A percentile compares a stretch with the other conserved stretches of the same genome.
Evolutionary conservation across 306 rosid species (phyloP).

Genomic region (Bauhinia variegata): DNA sequence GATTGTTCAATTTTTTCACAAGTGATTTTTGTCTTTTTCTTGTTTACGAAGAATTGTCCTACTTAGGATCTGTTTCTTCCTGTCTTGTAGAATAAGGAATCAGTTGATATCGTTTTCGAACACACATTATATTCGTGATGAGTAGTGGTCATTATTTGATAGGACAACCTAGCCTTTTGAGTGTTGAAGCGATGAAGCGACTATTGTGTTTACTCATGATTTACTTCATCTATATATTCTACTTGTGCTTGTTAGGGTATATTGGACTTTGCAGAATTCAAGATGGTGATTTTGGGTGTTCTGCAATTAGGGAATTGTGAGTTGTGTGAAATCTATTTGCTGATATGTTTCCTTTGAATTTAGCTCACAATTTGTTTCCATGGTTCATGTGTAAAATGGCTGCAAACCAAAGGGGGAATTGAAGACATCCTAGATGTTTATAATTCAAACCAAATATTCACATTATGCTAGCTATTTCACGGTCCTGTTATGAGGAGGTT

Average conservation of each 20-base stretch:
- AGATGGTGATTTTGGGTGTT: background rate
- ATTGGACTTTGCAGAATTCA: slow-evolving; percentile 27
- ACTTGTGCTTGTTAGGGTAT: slow-evolving; percentile 3
- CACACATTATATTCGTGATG: background rate
- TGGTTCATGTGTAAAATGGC: too few relatives aligned
- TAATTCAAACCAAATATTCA: background rate
- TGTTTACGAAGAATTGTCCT: background rate
- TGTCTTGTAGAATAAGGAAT: slow-evolving; percentile 10
- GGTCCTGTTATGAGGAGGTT: slow-evolving; percentile 9
- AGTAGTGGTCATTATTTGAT: slow-evolving; percentile 1
- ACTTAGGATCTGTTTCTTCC: slow-evolving; percentile 39
- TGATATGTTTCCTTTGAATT: too few relatives aligned
- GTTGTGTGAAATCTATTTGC: slow-evolving; percentile 13
- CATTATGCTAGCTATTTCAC: slow-evolving; percentile 18
- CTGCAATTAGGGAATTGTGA: slow-evolving; percentile 21
- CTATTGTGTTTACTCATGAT: slow-evolving; percentile 3
- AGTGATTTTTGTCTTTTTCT: slow-evolving; percentile 3
- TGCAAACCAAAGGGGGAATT: background rate
- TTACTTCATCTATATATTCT: background rate
- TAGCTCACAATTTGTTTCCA: too few relatives aligned
- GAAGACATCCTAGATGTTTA: background rate
- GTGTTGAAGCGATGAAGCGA: slow-evolving; percentile 23
- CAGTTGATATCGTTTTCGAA: background rate
- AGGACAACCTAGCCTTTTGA: background rate
- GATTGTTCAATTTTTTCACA: background rate